Percentiles rank a stretch among this genome's conserved stretches.
These are phyloP conservation scores for Bruguiera parviflora DNA, from an alignment of 345 rosid species.

Conservation along the genomic window DNA sequence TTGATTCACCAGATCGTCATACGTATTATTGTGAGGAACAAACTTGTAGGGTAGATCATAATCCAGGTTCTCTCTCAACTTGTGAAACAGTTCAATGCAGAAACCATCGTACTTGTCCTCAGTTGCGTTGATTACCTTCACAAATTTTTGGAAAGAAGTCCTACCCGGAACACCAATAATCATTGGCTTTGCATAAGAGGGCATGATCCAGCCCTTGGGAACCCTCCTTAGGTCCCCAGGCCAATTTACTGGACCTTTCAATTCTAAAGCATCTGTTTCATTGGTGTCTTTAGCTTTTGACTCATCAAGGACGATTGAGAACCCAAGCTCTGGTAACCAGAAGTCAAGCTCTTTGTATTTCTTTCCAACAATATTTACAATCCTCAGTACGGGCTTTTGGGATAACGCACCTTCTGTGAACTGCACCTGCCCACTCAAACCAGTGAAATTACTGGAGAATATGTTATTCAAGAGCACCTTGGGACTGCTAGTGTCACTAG, in stretches of 20 bases:
- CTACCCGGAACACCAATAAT: slow-evolving; percentile 42
- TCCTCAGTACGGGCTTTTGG: slow-evolving; percentile 12
- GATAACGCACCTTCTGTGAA: slow-evolving; percentile 25
- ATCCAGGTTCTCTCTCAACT: slow-evolving; percentile 11
- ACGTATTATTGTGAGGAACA: slow-evolving; percentile 27
- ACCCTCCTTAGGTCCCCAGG: slow-evolving; percentile 25
- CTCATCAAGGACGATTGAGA: slow-evolving; percentile 9
- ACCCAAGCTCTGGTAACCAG: slow-evolving; percentile 38
- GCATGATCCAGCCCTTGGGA: slow-evolving; percentile 45
- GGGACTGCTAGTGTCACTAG: background rate
- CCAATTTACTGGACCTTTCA: slow-evolving; percentile 31
- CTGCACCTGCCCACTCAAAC: slow-evolving; percentile 41
- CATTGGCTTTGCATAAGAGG: slow-evolving; percentile 26
- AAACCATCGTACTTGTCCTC: slow-evolving; percentile 35
- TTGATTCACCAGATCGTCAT: slow-evolving; percentile 34
- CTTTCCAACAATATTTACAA: slow-evolving; percentile 41
- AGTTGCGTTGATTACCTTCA: slow-evolving; percentile 18
- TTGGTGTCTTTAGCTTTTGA: background rate
- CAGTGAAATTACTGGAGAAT: slow-evolving; percentile 25
- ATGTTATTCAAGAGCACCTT: slow-evolving; percentile 18
- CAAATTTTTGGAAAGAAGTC: slow-evolving; percentile 43
- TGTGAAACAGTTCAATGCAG: slow-evolving; percentile 44
- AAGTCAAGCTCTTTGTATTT: slow-evolving; percentile 38
- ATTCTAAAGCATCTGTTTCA: background rate
- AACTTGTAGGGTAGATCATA: slow-evolving; percentile 29